These are phyloP conservation scores for Linnemannia zychae DNA, from an alignment of 192 early-diverging fungal species.

Conservation along the genomic window DNA sequence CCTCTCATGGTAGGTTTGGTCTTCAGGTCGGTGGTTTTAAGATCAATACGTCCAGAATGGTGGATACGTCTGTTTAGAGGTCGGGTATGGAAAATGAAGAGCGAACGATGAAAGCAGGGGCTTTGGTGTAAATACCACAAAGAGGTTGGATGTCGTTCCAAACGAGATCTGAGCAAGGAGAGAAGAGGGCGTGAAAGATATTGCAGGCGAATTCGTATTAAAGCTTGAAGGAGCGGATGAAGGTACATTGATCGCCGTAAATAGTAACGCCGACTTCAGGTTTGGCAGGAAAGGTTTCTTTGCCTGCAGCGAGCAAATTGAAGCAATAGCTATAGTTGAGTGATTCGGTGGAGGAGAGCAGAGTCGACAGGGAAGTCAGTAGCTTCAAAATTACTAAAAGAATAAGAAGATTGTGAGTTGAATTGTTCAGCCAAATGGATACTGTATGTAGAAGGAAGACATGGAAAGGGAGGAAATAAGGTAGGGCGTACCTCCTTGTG, in stretches of 20 bases:
- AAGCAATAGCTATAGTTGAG: not conserved
- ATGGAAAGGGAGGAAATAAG: no score
- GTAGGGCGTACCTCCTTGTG: not conserved
- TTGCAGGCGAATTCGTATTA: no score
- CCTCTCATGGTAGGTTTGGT: not conserved
- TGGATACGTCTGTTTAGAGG: not conserved
- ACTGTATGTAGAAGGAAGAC: no score
- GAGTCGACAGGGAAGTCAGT: not conserved
- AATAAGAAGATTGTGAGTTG: not conserved
- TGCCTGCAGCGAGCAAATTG: not conserved
- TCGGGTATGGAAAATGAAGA: not conserved
- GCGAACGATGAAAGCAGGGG: not conserved
- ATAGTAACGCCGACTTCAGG: not conserved
- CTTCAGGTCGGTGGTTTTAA: not conserved
- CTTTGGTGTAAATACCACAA: not conserved
- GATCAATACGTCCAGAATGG: not conserved
- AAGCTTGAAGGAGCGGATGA: no score
- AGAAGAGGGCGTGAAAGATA: not conserved
- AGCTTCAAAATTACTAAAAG: not conserved
- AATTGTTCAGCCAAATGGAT: not conserved
- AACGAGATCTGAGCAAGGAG: not conserved
- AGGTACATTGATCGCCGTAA: not conserved
- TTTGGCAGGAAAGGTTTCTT: not conserved
- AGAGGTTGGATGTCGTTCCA: not conserved
- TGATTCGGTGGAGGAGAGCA: not conserved